Evolutionary conservation across 1,284 basidiomycete genomes (phyloP).

Genomic region (Austropuccinia psidii): DNA sequence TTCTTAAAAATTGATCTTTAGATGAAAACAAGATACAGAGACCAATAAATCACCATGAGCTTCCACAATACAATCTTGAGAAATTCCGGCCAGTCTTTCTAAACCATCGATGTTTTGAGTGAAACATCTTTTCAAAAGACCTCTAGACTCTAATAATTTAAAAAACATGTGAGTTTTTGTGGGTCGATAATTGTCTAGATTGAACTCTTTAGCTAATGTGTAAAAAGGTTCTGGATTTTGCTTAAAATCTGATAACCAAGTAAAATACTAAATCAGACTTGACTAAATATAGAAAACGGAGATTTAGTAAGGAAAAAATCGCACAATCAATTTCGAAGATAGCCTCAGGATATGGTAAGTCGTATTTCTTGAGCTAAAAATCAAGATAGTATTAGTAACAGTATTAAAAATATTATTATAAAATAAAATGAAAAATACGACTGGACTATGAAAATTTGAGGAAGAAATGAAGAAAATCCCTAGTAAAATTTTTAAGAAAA

Average conservation of each 20-base stretch:
- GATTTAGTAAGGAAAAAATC: not conserved
- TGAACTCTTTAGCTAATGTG: conserved; percentile 63
- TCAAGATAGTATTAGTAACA: conserved; percentile 41
- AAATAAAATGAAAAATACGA: not conserved
- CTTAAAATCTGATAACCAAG: conserved; percentile 45
- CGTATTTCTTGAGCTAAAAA: conserved; percentile 44
- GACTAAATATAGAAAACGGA: not conserved
- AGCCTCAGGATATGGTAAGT: conserved; percentile 47
- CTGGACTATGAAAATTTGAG: not conserved
- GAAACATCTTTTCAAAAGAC: conserved; percentile 65
- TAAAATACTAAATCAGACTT: not conserved
- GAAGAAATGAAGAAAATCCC: not conserved
- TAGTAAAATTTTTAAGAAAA: too few species aligned
- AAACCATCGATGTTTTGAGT: conserved; percentile 69
- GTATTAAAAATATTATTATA: not conserved
- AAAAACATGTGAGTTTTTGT: conserved; percentile 87
- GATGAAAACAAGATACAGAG: not conserved
- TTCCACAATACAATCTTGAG: conserved; percentile 68
- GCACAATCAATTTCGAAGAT: conserved; percentile 45
- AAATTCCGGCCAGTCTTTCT: conserved; percentile 74
- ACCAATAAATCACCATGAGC: conserved; percentile 86
- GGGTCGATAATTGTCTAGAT: conserved; percentile 75
- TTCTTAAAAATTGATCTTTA: not conserved
- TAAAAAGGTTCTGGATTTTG: conserved; percentile 49
- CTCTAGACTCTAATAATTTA: conserved; percentile 61